Evolutionary conservation across 202 grass and related monocot genomes (phyloP).

Genomic region (Musa balbisiana): DNA sequence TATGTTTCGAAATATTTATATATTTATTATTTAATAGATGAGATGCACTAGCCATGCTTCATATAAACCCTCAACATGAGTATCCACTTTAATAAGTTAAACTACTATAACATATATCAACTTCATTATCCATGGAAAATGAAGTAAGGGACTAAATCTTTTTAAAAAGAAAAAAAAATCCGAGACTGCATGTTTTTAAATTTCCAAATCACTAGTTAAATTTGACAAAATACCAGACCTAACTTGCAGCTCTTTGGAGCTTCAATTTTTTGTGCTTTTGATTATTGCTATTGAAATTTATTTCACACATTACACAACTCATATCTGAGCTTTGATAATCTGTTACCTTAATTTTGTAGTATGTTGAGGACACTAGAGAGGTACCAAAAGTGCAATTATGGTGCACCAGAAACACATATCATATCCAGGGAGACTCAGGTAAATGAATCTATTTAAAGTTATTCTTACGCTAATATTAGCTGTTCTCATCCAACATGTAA

Average conservation of each 20-base stretch:
- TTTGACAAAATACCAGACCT: not conserved
- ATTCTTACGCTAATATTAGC: not conserved
- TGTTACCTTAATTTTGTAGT: not conserved
- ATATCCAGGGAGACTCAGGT: conserved; percentile 5
- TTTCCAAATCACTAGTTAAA: not conserved
- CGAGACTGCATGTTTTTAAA: not conserved
- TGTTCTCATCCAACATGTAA: too few species aligned
- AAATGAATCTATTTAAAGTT: not conserved
- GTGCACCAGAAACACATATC: conserved; percentile 1
- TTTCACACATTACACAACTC: too few species aligned
- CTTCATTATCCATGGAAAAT: not conserved
- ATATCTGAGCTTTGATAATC: not conserved
- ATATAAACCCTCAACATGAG: not conserved
- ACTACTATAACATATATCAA: not conserved
- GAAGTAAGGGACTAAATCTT: too few species aligned
- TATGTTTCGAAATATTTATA: not conserved
- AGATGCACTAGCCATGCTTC: not conserved
- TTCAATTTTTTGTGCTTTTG: too few species aligned
- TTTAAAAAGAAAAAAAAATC: not conserved
- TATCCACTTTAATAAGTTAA: not conserved
- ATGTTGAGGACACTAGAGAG: conserved; percentile 15
- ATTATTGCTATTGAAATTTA: too few species aligned
- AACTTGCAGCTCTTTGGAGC: not conserved
- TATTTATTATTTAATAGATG: not conserved
- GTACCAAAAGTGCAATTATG: conserved; percentile 13